phyloP scores from a whole-genome alignment of 495 filamentous ascomycete genomes.

The Cercophora newfieldiana region DNA sequence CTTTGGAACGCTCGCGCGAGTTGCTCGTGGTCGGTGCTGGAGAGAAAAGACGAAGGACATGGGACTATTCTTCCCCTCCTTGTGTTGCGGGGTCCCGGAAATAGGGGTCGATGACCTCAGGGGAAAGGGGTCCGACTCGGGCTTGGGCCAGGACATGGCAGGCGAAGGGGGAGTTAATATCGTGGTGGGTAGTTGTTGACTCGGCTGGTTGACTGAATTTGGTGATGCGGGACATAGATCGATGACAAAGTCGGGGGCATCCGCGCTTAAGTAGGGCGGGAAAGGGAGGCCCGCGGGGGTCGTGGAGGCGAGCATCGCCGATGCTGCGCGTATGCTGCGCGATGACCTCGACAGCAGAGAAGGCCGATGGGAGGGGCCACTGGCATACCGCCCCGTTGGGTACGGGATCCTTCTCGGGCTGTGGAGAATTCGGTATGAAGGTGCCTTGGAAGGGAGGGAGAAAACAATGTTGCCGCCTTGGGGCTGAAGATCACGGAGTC shows the following conservation, averaged over 20 bases:
- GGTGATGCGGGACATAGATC: neutral
- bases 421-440: neutral
- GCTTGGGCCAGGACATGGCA: neutral
- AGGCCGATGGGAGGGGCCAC: neutral
- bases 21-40: constrained; percentile 27
- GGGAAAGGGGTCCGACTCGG: neutral
- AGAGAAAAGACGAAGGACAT: constrained; percentile 28
- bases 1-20: constrained; percentile 34
- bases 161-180: neutral
- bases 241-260: neutral
- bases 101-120: neutral
- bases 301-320: neutral
- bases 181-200: neutral
- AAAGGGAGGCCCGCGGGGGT: neutral
- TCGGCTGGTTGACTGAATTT: neutral
- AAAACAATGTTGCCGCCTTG: neutral
- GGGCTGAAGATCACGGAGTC: neutral
- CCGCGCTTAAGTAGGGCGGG: neutral
- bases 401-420: neutral
- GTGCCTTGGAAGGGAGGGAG: neutral
- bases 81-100: neutral
- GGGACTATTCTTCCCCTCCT: constrained; percentile 14
- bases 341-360: too few species aligned
- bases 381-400: neutral
- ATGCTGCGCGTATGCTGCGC: neutral